These are phyloP conservation scores for Takakia lepidozioides DNA, from an alignment of 225 moss, liverwort and hornwort genomes.

Conservation along the genomic window DNA sequence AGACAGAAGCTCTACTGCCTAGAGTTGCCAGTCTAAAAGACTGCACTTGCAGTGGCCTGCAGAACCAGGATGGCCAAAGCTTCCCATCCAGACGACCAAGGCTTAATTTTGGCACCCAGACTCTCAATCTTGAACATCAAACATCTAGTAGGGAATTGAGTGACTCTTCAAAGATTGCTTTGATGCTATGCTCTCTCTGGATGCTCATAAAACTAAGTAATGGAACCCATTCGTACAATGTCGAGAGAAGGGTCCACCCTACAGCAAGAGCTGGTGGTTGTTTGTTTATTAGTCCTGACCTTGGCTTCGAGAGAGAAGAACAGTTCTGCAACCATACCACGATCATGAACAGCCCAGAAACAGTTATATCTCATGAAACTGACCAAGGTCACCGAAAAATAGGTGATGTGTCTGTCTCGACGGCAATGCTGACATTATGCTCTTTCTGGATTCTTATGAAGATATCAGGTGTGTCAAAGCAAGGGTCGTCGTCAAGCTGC, in stretches of 20 bases:
- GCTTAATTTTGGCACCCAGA: too few species aligned
- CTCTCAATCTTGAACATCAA: too few species aligned
- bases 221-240: conserved; percentile 6
- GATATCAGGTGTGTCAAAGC: background rate
- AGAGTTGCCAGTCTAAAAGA: conserved; percentile 4
- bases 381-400: background rate
- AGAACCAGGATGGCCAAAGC: too few species aligned
- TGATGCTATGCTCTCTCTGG: conserved; percentile 24
- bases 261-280: too few species aligned
- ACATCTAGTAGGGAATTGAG: too few species aligned
- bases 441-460: conserved; percentile 10
- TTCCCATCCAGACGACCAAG: too few species aligned
- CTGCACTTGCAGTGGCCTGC: conserved; percentile 6
- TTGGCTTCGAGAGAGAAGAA: too few species aligned
- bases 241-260: background rate
- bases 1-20: conserved; percentile 1
- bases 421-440: background rate
- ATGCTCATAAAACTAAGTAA: conserved; percentile 15
- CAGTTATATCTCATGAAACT: too few species aligned
- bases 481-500: background rate
- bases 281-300: too few species aligned
- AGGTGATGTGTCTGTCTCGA: background rate
- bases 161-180: conserved; percentile 7
- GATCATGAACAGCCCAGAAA: too few species aligned
- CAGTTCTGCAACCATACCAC: too few species aligned